phyloP scores from a whole-genome alignment of 768 basidiomycete species.

The Boletus coccyginus region DNA sequence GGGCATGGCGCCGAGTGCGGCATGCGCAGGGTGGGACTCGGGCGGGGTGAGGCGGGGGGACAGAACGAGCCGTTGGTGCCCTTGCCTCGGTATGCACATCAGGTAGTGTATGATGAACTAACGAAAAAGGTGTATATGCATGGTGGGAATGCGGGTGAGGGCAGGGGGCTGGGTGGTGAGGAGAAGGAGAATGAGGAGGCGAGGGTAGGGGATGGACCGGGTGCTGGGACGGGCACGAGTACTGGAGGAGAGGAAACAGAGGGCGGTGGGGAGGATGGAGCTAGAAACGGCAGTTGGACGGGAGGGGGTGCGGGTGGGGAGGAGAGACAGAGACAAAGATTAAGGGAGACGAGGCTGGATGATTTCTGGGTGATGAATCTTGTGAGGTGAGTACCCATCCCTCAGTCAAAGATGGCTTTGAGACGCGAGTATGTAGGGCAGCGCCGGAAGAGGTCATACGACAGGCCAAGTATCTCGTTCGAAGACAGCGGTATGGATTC shows the following conservation, averaged over 20 bases:
- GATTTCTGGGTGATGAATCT: conserved; percentile 80
- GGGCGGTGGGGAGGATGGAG: not conserved
- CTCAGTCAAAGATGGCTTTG: not conserved
- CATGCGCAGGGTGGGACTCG: not conserved
- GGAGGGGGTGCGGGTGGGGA: conserved; percentile 13
- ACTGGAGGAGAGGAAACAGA: not conserved
- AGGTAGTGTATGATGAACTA: conserved; percentile 67
- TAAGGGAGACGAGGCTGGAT: conserved; percentile 52
- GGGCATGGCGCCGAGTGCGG: not conserved
- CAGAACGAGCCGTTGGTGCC: conserved; percentile 39
- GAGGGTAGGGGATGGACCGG: not conserved
- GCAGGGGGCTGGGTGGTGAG: conserved; percentile 14
- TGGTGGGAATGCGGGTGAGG: conserved; percentile 68
- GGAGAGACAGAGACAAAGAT: conserved; percentile 1
- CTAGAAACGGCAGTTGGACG: conserved; percentile 5
- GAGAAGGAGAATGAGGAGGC: conserved; percentile 23
- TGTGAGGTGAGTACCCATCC: conserved; percentile 45
- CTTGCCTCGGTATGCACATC: conserved; percentile 69
- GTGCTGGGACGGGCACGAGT: not conserved
- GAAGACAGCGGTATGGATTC: conserved; percentile 65
- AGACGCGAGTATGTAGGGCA: conserved; percentile 41
- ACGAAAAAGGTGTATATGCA: conserved; percentile 63
- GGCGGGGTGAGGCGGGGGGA: not conserved
- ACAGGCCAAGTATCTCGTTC: conserved; percentile 58
- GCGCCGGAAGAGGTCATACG: conserved; percentile 61